Evolutionary conservation across 2,329 filamentous ascomycete genomes (phyloP).

Genomic region (Microcera coccophila): DNA sequence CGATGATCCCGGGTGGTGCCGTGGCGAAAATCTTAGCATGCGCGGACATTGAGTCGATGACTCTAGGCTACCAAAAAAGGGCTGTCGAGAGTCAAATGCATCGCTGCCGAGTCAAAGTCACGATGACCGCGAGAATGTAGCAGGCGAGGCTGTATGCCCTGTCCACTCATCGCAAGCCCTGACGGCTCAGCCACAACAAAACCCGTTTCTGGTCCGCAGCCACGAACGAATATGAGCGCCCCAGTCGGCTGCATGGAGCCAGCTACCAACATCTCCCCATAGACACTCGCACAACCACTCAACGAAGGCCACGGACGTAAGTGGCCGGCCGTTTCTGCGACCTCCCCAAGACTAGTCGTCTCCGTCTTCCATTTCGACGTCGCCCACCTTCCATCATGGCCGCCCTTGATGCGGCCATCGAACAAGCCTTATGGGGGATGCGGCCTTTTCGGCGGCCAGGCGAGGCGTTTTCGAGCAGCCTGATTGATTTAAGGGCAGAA

Average conservation of each 20-base stretch:
- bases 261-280: conserved; percentile 8
- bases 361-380: conserved; percentile 2
- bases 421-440: background rate
- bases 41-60: too few species aligned
- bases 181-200: conserved; percentile 18
- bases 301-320: conserved; percentile 2
- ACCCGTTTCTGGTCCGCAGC: conserved; percentile 1
- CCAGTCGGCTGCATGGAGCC: conserved; percentile 1
- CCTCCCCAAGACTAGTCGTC: conserved; percentile 6
- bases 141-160: too few species aligned
- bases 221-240: background rate
- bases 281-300: conserved; percentile 22
- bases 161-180: too few species aligned
- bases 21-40: too few species aligned
- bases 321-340: conserved; percentile 10
- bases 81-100: too few species aligned
- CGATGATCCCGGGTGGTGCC: too few species aligned
- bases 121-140: too few species aligned
- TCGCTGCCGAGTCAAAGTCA: too few species aligned
- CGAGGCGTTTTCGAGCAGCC: conserved; percentile 20
- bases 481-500: background rate
- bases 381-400: conserved; percentile 6
- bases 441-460: conserved; percentile 1
- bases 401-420: conserved; percentile 12
- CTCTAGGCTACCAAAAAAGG: too few species aligned